phyloP scores from a whole-genome alignment of 148 eudicot species.

The Fallopia convolvulus region DNA sequence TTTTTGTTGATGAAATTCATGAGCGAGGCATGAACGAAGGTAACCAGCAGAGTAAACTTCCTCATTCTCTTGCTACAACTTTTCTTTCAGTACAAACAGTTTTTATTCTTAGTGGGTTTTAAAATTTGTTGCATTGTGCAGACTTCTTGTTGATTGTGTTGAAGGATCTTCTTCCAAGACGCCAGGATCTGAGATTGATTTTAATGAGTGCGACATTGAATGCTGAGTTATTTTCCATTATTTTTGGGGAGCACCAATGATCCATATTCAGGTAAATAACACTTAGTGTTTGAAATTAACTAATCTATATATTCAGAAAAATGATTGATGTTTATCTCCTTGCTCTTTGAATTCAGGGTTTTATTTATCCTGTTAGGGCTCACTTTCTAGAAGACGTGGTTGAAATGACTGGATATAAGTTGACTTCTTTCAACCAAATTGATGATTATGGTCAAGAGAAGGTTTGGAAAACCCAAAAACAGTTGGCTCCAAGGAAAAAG shows the following conservation, averaged over 20 bases:
- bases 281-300: conserved; percentile 7
- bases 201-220: conserved; percentile 98
- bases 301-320: neutral
- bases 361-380: conserved; percentile 87
- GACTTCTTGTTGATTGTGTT: conserved; percentile 95
- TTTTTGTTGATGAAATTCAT: conserved; percentile 98
- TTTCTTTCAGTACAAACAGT: neutral
- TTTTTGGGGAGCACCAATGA: conserved; percentile 83
- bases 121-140: conserved; percentile 24
- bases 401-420: conserved; percentile 84
- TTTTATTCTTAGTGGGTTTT: neutral
- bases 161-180: conserved; percentile 96
- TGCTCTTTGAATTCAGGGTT: conserved; percentile 52
- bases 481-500: conserved; percentile 73
- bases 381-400: conserved; percentile 90
- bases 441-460: conserved; percentile 99
- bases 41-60: conserved; percentile 18
- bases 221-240: conserved; percentile 90
- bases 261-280: conserved; percentile 77
- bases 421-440: conserved; percentile 89
- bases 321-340: neutral
- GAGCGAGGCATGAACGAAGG: conserved; percentile 99
- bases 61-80: neutral
- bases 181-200: conserved; percentile 86
- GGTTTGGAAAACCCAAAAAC: conserved; percentile 92